Evolutionary conservation across 164 flowering plant species (phyloP).

Genomic region (Vitis amurensis): DNA sequence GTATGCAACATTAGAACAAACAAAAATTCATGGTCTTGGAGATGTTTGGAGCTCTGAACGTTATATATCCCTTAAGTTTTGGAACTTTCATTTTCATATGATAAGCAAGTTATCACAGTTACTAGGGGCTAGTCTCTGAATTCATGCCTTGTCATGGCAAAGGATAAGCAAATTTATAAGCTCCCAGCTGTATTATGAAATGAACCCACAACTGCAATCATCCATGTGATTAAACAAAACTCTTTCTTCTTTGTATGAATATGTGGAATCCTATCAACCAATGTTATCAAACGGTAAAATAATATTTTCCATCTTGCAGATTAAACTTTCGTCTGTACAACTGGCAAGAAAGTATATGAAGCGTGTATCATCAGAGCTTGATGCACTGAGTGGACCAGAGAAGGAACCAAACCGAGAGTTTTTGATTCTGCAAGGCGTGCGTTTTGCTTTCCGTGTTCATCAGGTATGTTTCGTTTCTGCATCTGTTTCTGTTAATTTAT

Average conservation of each 20-base stretch:
- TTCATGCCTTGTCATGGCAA: background rate
- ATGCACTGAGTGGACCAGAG: conserved; percentile 69
- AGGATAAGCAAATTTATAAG: background rate
- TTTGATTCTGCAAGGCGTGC: conserved; percentile 85
- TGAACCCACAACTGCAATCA: too few species aligned
- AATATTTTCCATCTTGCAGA: conserved; percentile 45
- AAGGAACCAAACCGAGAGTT: conserved; percentile 93
- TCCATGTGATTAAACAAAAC: too few species aligned
- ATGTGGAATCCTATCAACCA: too few species aligned
- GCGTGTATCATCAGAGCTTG: conserved; percentile 87
- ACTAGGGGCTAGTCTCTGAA: background rate
- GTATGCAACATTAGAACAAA: conserved; percentile 29
- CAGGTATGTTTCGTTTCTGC: conserved; percentile 50
- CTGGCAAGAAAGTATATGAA: conserved; percentile 95
- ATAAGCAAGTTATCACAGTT: background rate
- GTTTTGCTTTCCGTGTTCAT: conserved; percentile 98
- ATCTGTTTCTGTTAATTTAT: background rate
- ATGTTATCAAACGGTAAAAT: background rate
- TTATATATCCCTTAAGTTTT: background rate
- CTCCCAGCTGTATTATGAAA: too few species aligned
- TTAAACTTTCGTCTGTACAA: conserved; percentile 91
- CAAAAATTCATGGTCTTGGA: background rate
- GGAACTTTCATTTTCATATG: background rate
- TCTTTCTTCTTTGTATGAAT: too few species aligned
- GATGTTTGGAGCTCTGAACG: background rate